A percentile compares a stretch with the other conserved stretches of the same genome.
Conservation (phyloP, 2,329 filamentous ascomycete species). For the Microdochium trichocladiopsis region DNA sequence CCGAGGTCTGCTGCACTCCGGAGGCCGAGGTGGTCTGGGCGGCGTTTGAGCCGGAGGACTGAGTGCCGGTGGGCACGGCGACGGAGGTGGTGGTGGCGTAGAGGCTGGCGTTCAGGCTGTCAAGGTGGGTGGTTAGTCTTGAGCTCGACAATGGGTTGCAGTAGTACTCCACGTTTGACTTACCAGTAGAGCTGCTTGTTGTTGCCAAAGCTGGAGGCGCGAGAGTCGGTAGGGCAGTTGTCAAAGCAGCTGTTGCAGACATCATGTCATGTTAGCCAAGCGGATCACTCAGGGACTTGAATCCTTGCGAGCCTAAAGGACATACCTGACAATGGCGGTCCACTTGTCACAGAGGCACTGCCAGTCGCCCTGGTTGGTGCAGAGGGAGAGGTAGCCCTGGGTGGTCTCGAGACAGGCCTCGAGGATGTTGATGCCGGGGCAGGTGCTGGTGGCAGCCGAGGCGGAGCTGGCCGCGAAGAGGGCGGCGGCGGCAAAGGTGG, state of each 20-base stretch:
- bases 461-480: slow-evolving; percentile 11
- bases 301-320: slow-evolving; percentile 9
- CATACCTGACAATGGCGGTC: slow-evolving; percentile 37
- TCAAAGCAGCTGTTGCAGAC: slow-evolving; percentile 45
- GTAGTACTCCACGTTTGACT: slow-evolving; percentile 1
- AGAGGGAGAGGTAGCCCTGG: slow-evolving; percentile 22
- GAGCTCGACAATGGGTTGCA: too few species aligned
- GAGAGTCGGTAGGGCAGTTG: slow-evolving; percentile 49
- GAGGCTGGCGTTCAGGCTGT: slow-evolving; percentile 18
- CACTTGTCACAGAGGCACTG: slow-evolving; percentile 50
- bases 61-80: slow-evolving; percentile 2
- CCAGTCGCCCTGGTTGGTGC: slow-evolving; percentile 21
- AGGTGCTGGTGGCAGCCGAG: slow-evolving; percentile 9
- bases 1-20: slow-evolving; percentile 1
- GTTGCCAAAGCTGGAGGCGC: slow-evolving; percentile 10
- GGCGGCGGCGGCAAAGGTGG: slow-evolving; percentile 17
- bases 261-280: slow-evolving; percentile 4
- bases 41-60: slow-evolving; percentile 2
- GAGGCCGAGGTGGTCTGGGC: slow-evolving; percentile 3
- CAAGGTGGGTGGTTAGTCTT: neutral
- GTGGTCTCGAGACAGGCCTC: slow-evolving; percentile 27
- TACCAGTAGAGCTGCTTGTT: slow-evolving; percentile 20
- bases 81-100: slow-evolving; percentile 13
- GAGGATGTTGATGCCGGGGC: slow-evolving; percentile 27
- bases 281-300: slow-evolving; percentile 1